Conservation (phyloP, 2,329 filamentous ascomycete genomes). For the Aspergillus sp. region DNA sequence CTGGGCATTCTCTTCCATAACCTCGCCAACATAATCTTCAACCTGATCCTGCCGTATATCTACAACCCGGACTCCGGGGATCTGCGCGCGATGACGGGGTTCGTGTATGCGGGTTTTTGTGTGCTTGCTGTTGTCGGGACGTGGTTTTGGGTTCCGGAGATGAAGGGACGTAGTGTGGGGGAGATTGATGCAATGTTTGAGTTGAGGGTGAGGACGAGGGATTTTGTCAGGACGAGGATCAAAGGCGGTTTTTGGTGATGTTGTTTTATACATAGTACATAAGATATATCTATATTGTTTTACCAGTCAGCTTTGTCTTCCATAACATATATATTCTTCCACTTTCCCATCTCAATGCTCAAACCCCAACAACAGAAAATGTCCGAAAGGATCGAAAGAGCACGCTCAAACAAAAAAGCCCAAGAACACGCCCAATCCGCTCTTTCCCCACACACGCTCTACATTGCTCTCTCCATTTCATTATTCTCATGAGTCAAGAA, state of each 20-base stretch:
- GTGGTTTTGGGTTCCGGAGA: conserved; percentile 48
- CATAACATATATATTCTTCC: background rate
- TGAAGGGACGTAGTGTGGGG: conserved; percentile 42
- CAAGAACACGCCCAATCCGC: background rate
- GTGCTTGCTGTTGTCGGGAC: conserved; percentile 25
- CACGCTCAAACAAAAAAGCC: background rate
- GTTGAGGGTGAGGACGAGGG: conserved; percentile 12
- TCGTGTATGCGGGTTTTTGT: conserved; percentile 34
- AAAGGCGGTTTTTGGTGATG: background rate
- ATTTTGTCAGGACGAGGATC: conserved; percentile 18
- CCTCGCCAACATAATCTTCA: conserved; percentile 37
- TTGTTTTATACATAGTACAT: background rate
- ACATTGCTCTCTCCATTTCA: conserved; percentile 13
- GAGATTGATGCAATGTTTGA: conserved; percentile 44
- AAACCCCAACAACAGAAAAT: background rate
- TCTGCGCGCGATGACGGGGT: conserved; percentile 37
- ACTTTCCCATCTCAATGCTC: no score
- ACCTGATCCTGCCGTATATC: conserved; percentile 46
- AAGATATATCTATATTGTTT: background rate
- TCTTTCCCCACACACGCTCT: conserved; percentile 10
- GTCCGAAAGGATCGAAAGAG: background rate
- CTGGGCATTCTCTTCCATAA: conserved; percentile 39
- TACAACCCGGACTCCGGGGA: conserved; percentile 44
- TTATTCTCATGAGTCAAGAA: no score
- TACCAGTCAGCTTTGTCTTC: background rate